phyloP scores from a whole-genome alignment of 768 basidiomycete species.

The Multifurca ochricompacta region DNA sequence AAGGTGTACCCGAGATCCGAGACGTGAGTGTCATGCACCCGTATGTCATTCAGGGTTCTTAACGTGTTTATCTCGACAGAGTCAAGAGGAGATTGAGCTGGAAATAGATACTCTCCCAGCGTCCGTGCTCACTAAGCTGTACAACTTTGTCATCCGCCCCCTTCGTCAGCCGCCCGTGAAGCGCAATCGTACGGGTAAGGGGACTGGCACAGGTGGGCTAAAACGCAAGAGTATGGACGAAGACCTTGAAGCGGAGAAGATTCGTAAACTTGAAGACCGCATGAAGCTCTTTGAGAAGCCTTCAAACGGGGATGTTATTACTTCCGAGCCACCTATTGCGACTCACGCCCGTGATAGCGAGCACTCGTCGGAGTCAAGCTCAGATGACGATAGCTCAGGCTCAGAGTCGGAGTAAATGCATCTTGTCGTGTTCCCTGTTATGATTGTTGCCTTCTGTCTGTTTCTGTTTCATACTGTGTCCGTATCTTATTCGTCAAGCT shows the following conservation, averaged over 20 bases:
- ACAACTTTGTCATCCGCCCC: constrained; percentile 89
- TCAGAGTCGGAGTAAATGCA: constrained; percentile 71
- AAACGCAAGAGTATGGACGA: constrained; percentile 97
- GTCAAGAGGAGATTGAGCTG: constrained; percentile 95
- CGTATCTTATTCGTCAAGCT: constrained; percentile 21
- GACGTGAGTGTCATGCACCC: constrained; percentile 55
- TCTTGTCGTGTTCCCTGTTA: constrained; percentile 3
- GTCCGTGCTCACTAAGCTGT: constrained; percentile 82
- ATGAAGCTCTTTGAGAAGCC: constrained; percentile 72
- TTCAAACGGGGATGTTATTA: constrained; percentile 30
- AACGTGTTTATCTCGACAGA: constrained; percentile 46
- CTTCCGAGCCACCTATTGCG: constrained; percentile 30
- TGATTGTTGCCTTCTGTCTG: constrained; percentile 5
- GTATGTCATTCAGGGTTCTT: constrained; percentile 14
- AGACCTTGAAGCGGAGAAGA: constrained; percentile 92
- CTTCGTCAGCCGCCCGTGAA: constrained; percentile 48
- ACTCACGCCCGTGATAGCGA: constrained; percentile 52
- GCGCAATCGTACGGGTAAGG: constrained; percentile 64
- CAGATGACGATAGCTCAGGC: constrained; percentile 71
- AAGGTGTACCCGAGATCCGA: constrained; percentile 87
- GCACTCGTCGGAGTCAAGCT: constrained; percentile 73
- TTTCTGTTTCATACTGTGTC: constrained; percentile 13
- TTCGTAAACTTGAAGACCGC: constrained; percentile 81
- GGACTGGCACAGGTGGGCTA: constrained; percentile 80
- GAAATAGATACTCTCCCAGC: constrained; percentile 92